Evolutionary conservation across 2,329 filamentous ascomycete genomes (phyloP).

Genomic region (Talaromyces sp.): DNA sequence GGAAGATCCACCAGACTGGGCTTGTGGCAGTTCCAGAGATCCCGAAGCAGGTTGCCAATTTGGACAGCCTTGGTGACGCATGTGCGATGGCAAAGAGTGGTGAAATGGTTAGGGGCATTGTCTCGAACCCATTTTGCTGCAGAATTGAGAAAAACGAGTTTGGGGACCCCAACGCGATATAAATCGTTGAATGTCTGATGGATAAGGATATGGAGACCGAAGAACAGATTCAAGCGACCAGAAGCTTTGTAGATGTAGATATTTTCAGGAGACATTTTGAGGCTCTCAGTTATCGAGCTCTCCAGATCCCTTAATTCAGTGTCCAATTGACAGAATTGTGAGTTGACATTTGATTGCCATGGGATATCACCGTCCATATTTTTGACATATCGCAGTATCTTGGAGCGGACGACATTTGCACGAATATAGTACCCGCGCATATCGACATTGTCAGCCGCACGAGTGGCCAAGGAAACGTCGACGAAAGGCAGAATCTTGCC

Average conservation of each 20-base stretch:
- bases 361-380: constrained; percentile 1
- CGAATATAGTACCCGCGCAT: constrained; percentile 4
- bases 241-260: constrained; percentile 7
- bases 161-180: constrained; percentile 2
- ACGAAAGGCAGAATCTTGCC: constrained; percentile 6
- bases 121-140: constrained; percentile 1
- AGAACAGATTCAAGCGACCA: constrained; percentile 5
- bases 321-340: background rate
- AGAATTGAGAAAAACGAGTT: background rate
- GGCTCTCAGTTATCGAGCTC: background rate
- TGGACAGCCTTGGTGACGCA: constrained; percentile 1
- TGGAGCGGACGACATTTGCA: constrained; percentile 3
- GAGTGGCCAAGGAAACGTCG: background rate
- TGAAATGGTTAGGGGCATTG: constrained; percentile 4
- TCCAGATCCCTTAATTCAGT: constrained; percentile 1
- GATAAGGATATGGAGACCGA: constrained; percentile 3
- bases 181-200: constrained; percentile 4
- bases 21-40: constrained; percentile 5
- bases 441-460: background rate
- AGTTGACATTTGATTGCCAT: background rate
- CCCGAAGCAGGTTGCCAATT: background rate
- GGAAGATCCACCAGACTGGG: constrained; percentile 2
- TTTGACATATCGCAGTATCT: constrained; percentile 6
- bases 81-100: constrained; percentile 2
- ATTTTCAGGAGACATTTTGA: constrained; percentile 6